Conservation (phyloP, 2,329 filamentous ascomycete genomes). For the Claviceps purpurea region DNA sequence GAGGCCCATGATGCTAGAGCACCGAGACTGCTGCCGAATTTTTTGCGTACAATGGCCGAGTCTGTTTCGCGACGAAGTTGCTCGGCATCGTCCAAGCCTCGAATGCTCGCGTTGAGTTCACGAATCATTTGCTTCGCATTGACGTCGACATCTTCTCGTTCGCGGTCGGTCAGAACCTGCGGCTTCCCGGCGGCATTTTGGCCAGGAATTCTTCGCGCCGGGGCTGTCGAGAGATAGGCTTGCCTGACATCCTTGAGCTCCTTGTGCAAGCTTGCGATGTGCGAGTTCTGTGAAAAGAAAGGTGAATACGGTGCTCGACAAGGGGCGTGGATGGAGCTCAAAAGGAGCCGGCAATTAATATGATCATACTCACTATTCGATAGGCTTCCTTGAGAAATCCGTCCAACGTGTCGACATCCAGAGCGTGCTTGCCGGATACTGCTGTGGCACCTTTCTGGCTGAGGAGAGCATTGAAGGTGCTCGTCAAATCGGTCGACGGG, state of each 20-base stretch:
- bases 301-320: neutral
- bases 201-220: slow-evolving; percentile 43
- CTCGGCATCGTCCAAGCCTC: slow-evolving; percentile 68
- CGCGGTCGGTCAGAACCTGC: slow-evolving; percentile 58
- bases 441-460: slow-evolving; percentile 38
- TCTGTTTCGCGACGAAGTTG: slow-evolving; percentile 67
- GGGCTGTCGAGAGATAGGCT: slow-evolving; percentile 76
- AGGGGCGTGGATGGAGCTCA: neutral
- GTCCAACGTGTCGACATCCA: slow-evolving; percentile 44
- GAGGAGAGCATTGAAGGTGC: slow-evolving; percentile 55
- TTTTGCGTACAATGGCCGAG: slow-evolving; percentile 55
- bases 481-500: slow-evolving; percentile 47
- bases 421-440: slow-evolving; percentile 27
- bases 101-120: slow-evolving; percentile 72
- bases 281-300: slow-evolving; percentile 50
- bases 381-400: slow-evolving; percentile 91
- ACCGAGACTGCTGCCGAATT: slow-evolving; percentile 52
- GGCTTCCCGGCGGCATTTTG: slow-evolving; percentile 30
- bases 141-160: slow-evolving; percentile 77
- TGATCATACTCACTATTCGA: slow-evolving; percentile 54
- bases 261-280: slow-evolving; percentile 65
- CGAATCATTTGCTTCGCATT: slow-evolving; percentile 76
- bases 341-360: no score
- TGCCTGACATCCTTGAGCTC: slow-evolving; percentile 77
- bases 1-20: slow-evolving; percentile 55